Percentiles rank a stretch among this genome's conserved stretches.
Evolutionary conservation across 129 eudicot species (phyloP).

Genomic region (Chrysanthemum lavandulifolium): DNA sequence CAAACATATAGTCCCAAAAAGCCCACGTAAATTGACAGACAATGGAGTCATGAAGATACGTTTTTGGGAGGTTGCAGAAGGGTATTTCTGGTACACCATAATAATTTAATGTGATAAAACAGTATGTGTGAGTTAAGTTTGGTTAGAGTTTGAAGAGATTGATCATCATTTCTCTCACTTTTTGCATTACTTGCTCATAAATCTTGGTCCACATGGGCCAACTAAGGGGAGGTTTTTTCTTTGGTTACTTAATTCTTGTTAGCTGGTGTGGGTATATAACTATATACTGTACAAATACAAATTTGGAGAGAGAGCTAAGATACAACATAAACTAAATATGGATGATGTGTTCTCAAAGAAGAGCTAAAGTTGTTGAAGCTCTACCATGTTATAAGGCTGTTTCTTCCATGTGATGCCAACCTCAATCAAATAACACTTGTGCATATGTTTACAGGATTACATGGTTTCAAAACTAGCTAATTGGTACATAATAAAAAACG

Average conservation of each 20-base stretch:
- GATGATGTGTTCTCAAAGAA: no score
- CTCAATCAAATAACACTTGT: no score
- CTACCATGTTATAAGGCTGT: no score
- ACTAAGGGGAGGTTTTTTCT: background rate
- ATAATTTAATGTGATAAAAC: background rate
- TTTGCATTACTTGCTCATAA: slow-evolving; percentile 13
- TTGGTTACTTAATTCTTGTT: no score
- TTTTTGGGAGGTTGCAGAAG: slow-evolving; percentile 53
- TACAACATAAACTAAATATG: no score
- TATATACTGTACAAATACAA: no score
- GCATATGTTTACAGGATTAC: no score
- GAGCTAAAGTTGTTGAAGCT: no score
- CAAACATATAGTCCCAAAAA: slow-evolving; percentile 52
- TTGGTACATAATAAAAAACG: no score
- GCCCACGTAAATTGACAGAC: slow-evolving; percentile 53
- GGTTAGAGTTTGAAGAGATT: slow-evolving; percentile 18
- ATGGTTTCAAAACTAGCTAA: no score
- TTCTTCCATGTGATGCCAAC: no score
- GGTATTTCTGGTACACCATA: slow-evolving; percentile 22
- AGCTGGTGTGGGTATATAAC: background rate
- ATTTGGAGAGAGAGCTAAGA: no score
- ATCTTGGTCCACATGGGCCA: slow-evolving; percentile 20
- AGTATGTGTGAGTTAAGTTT: slow-evolving; percentile 9
- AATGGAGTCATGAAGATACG: slow-evolving; percentile 63
- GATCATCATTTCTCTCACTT: background rate